These are phyloP conservation scores for Auriscalpium vulgare DNA, from an alignment of 768 basidiomycete species.

Conservation along the genomic window DNA sequence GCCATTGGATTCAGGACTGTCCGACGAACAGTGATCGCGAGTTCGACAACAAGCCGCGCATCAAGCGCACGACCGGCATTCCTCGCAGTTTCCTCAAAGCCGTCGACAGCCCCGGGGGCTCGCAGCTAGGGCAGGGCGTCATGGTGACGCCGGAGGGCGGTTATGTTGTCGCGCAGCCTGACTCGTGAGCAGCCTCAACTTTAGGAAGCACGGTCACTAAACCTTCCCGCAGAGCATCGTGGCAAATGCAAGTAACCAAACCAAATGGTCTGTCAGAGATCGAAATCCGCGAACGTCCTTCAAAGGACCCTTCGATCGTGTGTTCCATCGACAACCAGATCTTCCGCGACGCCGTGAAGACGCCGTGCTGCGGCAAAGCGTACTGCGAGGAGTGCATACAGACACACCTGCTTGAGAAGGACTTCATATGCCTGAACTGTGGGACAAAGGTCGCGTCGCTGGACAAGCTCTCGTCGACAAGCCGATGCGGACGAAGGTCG, in stretches of 20 bases:
- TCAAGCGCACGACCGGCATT: conserved; percentile 97
- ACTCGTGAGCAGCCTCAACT: conserved; percentile 61
- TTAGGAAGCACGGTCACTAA: not conserved
- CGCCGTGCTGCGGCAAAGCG: conserved; percentile 84
- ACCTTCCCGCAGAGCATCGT: conserved; percentile 58
- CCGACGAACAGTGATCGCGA: conserved; percentile 96
- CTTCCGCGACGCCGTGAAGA: conserved; percentile 89
- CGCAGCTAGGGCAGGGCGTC: conserved; percentile 71
- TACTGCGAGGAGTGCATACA: conserved; percentile 99
- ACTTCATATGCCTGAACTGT: conserved; percentile 91
- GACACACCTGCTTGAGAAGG: conserved; percentile 86
- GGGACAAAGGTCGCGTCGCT: conserved; percentile 80
- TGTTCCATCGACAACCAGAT: conserved; percentile 93
- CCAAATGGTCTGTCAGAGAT: conserved; percentile 76
- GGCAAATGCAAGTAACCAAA: conserved; percentile 86
- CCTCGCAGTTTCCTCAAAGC: conserved; percentile 96
- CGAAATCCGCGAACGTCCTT: conserved; percentile 87
- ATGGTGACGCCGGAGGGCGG: conserved; percentile 99
- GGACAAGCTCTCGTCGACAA: conserved; percentile 80
- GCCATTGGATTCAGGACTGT: conserved; percentile 99
- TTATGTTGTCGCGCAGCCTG: conserved; percentile 95
- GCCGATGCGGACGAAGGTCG: conserved; percentile 66
- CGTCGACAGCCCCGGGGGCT: conserved; percentile 77
- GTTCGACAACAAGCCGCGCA: conserved; percentile 88
- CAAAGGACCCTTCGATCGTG: conserved; percentile 65